Percentiles rank a stretch among this genome's conserved stretches.
Evolutionary conservation across 257 asterid species (phyloP).

Genomic region (Solanum lycopersicoides): DNA sequence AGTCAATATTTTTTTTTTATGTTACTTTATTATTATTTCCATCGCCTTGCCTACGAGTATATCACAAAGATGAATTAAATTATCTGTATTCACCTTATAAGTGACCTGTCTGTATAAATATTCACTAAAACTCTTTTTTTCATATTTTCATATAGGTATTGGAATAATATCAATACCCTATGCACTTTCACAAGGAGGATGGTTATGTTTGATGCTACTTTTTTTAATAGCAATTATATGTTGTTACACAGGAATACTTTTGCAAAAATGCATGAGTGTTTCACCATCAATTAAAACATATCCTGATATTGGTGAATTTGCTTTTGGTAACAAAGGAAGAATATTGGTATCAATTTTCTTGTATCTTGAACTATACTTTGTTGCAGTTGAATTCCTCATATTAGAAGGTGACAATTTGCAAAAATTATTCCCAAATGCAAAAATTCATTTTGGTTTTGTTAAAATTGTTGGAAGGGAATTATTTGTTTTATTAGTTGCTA

Average conservation of each 20-base stretch:
- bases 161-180: slow-evolving; percentile 45
- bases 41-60: too few species aligned
- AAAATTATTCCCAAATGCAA: slow-evolving; percentile 28
- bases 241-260: slow-evolving; percentile 37
- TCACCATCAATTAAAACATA: slow-evolving; percentile 23
- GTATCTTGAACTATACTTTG: slow-evolving; percentile 39
- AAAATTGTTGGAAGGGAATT: slow-evolving; percentile 21
- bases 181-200: slow-evolving; percentile 44
- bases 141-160: slow-evolving; percentile 10
- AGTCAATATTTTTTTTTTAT: too few species aligned
- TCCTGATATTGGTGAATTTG: slow-evolving; percentile 42
- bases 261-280: slow-evolving; percentile 30
- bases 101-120: too few species aligned
- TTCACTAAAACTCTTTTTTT: too few species aligned
- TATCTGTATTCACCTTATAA: too few species aligned
- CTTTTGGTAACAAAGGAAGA: slow-evolving; percentile 40
- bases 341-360: slow-evolving; percentile 14
- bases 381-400: slow-evolving; percentile 42
- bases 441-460: slow-evolving; percentile 9
- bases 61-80: too few species aligned
- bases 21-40: too few species aligned
- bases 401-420: slow-evolving; percentile 47
- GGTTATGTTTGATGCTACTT: slow-evolving; percentile 25
- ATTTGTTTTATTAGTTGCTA: slow-evolving; percentile 25
- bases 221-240: slow-evolving; percentile 19